Base-by-base conservation (phyloP, 805 yeast genomes). In the Candida anglica region DNA sequence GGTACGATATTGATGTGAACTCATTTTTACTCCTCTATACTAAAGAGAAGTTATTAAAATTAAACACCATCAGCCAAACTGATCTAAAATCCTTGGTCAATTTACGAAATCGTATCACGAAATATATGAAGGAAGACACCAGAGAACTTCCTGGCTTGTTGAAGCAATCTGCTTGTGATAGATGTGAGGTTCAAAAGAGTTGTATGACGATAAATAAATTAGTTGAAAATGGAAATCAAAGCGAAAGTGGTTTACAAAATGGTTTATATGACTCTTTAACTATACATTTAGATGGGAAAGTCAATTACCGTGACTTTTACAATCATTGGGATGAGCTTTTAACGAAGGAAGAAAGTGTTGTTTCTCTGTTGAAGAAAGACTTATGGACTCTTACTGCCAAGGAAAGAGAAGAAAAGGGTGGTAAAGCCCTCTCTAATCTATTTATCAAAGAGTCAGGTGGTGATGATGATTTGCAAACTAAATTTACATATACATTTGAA, bases 11-110 rank as follows among this genome's bases (percentile, higher is more conserved):
- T 27, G 80, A 82, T 15, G 73, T 84, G 3, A 66, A 71, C 3
- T 75, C 77, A 36, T 83, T 79, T 31, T 59, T 87, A 21, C 63
- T 93, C 19, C 83, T 83, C 6, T 93, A 89, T 55, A 80, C 95
- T 0, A 79, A 79, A 37, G 66, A 71, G 19, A 68, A 69, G 27
- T 68, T 73, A 24, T 72, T 81, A 17, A 67, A 73, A 20, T 69
- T 74, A 30, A 75, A 79, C 38, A 75, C 77, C 3, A 65, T 77
- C 3, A 60, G 71, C 19, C 53, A 60, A 8, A 60, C 67, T 8
- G 94, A 88, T 37, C 50, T 89, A 26, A 73, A 79, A 35, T 74
- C 81, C 34, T 63, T 91, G 39, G 63, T 93, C 9, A 79, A 82
- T 50, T 67, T 81, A 30, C 65, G 98, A 38, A 91, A 91, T 49